phyloP scores from a whole-genome alignment of 768 basidiomycete species.

The Podaxis sp. region DNA sequence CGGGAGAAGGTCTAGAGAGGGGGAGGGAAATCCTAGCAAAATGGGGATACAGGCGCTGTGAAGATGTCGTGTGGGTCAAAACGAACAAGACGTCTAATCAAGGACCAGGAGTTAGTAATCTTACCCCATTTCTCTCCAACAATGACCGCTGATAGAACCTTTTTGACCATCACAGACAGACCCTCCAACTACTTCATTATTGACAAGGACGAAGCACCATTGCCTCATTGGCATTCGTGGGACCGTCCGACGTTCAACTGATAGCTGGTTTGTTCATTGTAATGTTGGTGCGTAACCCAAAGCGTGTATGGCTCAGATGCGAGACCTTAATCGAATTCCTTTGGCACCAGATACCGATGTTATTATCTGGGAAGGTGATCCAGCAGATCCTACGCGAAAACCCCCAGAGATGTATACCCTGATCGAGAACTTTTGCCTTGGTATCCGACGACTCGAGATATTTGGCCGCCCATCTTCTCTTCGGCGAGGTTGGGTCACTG shows the following conservation, averaged over 20 bases:
- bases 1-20: conserved; percentile 86
- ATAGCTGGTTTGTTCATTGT: conserved; percentile 97
- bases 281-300: conserved; percentile 74
- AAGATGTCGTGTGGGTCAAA: conserved; percentile 99
- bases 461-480: conserved; percentile 75
- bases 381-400: conserved; percentile 77
- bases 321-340: neutral
- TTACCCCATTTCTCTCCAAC: conserved; percentile 2
- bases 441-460: conserved; percentile 85
- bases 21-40: conserved; percentile 88
- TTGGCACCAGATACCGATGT: conserved; percentile 81
- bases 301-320: neutral
- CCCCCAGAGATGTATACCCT: conserved; percentile 96
- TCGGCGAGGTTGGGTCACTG: conserved; percentile 92
- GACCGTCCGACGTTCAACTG: conserved; percentile 91
- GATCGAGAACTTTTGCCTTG: conserved; percentile 97
- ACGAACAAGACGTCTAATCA: conserved; percentile 74
- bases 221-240: conserved; percentile 97
- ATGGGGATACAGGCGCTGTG: conserved; percentile 95
- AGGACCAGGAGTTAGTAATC: conserved; percentile 67
- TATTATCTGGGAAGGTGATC: conserved; percentile 94
- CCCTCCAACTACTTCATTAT: conserved; percentile 79
- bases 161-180: conserved; percentile 56
- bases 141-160: conserved; percentile 13
- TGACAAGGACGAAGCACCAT: conserved; percentile 92